Percentiles rank a stretch among this genome's conserved stretches.
Evolutionary conservation across 805 yeast genomes (phyloP).

Genomic region (Pichia phayaonensis): DNA sequence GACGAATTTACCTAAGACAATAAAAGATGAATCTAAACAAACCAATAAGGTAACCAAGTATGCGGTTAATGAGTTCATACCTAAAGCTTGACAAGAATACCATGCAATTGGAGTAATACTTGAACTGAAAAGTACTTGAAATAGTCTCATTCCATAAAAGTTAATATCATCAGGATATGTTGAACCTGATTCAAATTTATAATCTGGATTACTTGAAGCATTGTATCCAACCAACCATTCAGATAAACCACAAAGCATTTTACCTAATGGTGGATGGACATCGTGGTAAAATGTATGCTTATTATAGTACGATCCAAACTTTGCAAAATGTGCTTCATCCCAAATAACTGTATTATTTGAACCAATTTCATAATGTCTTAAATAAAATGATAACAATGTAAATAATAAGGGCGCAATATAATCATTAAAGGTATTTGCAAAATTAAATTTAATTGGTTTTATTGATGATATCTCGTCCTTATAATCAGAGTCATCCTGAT

Average conservation of each 20-base stretch:
- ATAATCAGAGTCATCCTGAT: neutral
- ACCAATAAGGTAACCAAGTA: conserved; percentile 59
- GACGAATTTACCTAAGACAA: conserved; percentile 67
- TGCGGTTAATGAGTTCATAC: conserved; percentile 42
- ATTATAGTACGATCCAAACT: conserved; percentile 87
- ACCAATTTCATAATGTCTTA: conserved; percentile 55
- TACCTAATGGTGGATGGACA: conserved; percentile 96
- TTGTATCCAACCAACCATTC: conserved; percentile 48
- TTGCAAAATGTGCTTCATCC: conserved; percentile 94
- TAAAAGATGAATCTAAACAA: conserved; percentile 58
- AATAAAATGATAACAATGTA: conserved; percentile 40
- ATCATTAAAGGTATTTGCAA: neutral
- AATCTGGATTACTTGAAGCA: conserved; percentile 39
- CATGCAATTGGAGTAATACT: conserved; percentile 66
- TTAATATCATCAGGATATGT: conserved; percentile 55
- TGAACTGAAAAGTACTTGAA: conserved; percentile 63
- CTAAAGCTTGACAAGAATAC: conserved; percentile 55
- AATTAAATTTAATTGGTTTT: neutral
- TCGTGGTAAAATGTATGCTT: conserved; percentile 88
- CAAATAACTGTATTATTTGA: conserved; percentile 58
- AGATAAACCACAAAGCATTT: conserved; percentile 81
- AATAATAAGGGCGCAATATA: conserved; percentile 35
- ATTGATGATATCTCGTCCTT: neutral
- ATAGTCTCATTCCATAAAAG: conserved; percentile 58
- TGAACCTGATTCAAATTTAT: conserved; percentile 63